These are phyloP conservation scores for Erodium moschatum DNA, from an alignment of 441 rosid genomes.

Conservation along the genomic window DNA sequence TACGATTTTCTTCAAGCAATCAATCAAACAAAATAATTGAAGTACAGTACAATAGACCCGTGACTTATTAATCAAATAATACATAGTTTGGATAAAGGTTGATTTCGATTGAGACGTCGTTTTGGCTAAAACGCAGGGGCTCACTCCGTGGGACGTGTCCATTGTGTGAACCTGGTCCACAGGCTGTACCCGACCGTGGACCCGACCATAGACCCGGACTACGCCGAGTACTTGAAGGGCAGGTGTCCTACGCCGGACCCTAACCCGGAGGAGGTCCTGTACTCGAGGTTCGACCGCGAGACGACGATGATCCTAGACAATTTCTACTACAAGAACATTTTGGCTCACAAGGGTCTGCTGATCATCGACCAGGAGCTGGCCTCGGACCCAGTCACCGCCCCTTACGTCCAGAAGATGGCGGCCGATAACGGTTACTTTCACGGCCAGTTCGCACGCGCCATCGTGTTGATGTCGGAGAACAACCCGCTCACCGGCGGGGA, in stretches of 20 bases:
- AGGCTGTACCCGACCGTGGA: slow-evolving; percentile 66
- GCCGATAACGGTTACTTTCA: slow-evolving; percentile 61
- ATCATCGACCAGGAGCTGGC: slow-evolving; percentile 51
- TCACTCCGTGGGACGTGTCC: slow-evolving; percentile 82
- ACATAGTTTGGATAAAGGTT: too few species aligned
- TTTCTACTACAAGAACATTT: slow-evolving; percentile 50
- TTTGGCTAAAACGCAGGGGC: slow-evolving; percentile 34
- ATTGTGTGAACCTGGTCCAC: slow-evolving; percentile 56
- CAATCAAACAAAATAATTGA: too few species aligned
- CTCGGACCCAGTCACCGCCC: slow-evolving; percentile 49
- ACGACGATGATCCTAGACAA: slow-evolving; percentile 83
- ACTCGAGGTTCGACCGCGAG: slow-evolving; percentile 59
- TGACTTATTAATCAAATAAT: too few species aligned
- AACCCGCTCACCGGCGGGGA: slow-evolving; percentile 51
- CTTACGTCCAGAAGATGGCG: slow-evolving; percentile 60
- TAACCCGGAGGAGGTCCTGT: slow-evolving; percentile 41
- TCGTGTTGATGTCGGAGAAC: slow-evolving; percentile 56
- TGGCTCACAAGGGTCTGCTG: slow-evolving; percentile 57
- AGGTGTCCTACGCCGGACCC: slow-evolving; percentile 60
- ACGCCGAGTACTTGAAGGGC: slow-evolving; percentile 50
- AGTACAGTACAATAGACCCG: too few species aligned
- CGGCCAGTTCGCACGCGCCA: slow-evolving; percentile 52
- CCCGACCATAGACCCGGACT: slow-evolving; percentile 51
- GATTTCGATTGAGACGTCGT: not conserved
- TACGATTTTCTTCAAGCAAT: slow-evolving; percentile 9